These are phyloP conservation scores for Ganoderma boninense DNA, from an alignment of 1,284 basidiomycete genomes.

Conservation along the genomic window DNA sequence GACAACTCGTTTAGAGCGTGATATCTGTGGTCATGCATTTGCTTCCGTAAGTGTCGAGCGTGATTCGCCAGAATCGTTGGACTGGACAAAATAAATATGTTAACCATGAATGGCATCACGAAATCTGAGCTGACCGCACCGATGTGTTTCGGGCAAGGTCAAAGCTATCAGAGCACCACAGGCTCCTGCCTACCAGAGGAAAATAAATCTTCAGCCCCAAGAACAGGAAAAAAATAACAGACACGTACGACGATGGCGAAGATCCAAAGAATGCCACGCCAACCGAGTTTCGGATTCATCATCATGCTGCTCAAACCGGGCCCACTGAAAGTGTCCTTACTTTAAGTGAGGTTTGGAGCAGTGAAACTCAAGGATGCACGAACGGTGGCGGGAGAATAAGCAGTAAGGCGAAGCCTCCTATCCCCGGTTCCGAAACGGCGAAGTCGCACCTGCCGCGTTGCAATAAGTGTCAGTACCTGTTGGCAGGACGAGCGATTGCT, in stretches of 20 bases:
- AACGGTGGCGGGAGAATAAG: neutral
- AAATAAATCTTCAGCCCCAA: neutral
- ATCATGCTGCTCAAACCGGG: neutral
- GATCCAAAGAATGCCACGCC: slow-evolving; percentile 14
- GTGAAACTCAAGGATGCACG: neutral
- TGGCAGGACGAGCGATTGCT: neutral
- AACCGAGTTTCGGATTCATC: slow-evolving; percentile 2
- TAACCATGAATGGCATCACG: neutral
- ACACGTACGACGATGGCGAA: slow-evolving; percentile 6
- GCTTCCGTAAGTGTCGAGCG: neutral
- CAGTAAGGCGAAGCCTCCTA: neutral
- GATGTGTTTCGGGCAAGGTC: slow-evolving; percentile 13
- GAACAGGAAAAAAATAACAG: neutral
- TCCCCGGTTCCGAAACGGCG: neutral
- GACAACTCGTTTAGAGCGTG: neutral
- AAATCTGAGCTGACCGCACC: neutral
- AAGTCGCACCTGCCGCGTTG: neutral
- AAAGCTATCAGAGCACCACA: slow-evolving; percentile 2
- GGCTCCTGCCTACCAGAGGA: neutral
- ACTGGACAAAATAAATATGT: neutral
- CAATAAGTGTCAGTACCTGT: neutral
- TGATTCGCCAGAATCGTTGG: slow-evolving; percentile 4
- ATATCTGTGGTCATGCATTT: neutral
- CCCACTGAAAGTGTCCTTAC: slow-evolving; percentile 2
- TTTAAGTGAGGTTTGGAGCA: neutral